These are phyloP conservation scores for Aspergillus bridgeri DNA, from an alignment of 495 filamentous ascomycete genomes.

Conservation along the genomic window DNA sequence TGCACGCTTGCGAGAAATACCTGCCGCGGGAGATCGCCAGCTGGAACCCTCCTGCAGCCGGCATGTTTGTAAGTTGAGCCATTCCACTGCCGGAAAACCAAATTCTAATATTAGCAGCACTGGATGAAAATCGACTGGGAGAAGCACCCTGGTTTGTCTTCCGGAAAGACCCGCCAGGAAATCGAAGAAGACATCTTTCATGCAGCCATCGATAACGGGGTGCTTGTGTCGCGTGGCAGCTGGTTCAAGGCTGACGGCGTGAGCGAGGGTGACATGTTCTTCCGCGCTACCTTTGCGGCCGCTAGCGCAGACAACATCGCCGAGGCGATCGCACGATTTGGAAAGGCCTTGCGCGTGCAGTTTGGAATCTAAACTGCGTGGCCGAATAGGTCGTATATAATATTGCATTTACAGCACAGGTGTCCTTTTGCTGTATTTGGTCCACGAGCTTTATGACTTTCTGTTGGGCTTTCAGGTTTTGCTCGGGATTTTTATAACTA, in stretches of 20 bases:
- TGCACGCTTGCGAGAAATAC: slow-evolving; percentile 78
- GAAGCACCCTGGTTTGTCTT: slow-evolving; percentile 61
- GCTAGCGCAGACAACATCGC: slow-evolving; percentile 70
- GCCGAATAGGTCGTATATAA: not conserved
- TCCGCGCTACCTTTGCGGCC: slow-evolving; percentile 85
- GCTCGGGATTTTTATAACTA: no score
- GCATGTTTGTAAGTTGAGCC: slow-evolving; percentile 82
- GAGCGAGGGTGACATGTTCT: slow-evolving; percentile 60
- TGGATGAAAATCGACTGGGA: slow-evolving; percentile 79
- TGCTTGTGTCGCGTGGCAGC: slow-evolving; percentile 74
- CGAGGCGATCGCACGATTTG: slow-evolving; percentile 75
- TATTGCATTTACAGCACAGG: not conserved
- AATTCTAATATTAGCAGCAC: slow-evolving; percentile 45
- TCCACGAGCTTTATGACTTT: not conserved
- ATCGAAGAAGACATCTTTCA: slow-evolving; percentile 88
- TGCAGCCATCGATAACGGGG: slow-evolving; percentile 62
- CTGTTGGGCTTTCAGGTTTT: not conserved
- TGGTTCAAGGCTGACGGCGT: slow-evolving; percentile 75
- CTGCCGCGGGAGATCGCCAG: slow-evolving; percentile 74
- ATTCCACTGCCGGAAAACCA: not conserved
- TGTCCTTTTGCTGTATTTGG: not conserved
- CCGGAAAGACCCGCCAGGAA: slow-evolving; percentile 55
- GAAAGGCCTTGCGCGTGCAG: slow-evolving; percentile 60
- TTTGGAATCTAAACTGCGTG: slow-evolving; percentile 46
- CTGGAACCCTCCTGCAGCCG: slow-evolving; percentile 82